Evolutionary conservation across 495 filamentous ascomycete genomes (phyloP), one percentile per base, ranked within the genome.

Genomic region (Sporormia fimetaria): DNA sequence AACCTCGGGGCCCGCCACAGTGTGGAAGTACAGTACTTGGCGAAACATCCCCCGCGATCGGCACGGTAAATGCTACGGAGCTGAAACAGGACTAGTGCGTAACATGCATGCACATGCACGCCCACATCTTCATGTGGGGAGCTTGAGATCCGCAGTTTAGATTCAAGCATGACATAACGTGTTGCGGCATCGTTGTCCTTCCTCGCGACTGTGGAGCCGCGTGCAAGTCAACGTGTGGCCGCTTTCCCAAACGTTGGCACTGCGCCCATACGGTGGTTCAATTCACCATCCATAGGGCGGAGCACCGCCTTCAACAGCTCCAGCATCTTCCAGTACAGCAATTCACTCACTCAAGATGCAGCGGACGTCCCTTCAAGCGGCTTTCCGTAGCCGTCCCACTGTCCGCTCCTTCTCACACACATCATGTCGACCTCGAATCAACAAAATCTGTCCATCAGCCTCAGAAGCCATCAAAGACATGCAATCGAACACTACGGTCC

Each of bases 401-500:
- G 39, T 41, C 17, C 47, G 47, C 33, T 51, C 35, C 31, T 51
- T 51, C 37, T 51, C 47, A 4, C 34, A 11, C 31, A 45, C 27
- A 6, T 24, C 30, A 11, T 10, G 8, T 2, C 47, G 47, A 11
- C 20, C 22, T 17, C 9, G 8, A 32, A 47, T 52, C 38, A 53
- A 53, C 49, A 53, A 53, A 44, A 49, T 53, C 17, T 43, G 30
- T 15, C 40, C 49, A 7, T 53, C 49, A 12, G 44, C 49, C 2
- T 20, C 22, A 18, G 45, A 53, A 49, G 49, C 49, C 11, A 36
- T 52, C 30, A 47, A 52, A 36, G 49, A 52, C 43, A 37, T 52
- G 27, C 32, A 44, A 21, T 44, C 49, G 16, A 25, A 44, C 21
- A 39, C 26, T 17, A 53, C 30, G n/a, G 35, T 53, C 17, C 39